phyloP scores from a whole-genome alignment of 768 basidiomycete species.

The Flagelloscypha sp. region DNA sequence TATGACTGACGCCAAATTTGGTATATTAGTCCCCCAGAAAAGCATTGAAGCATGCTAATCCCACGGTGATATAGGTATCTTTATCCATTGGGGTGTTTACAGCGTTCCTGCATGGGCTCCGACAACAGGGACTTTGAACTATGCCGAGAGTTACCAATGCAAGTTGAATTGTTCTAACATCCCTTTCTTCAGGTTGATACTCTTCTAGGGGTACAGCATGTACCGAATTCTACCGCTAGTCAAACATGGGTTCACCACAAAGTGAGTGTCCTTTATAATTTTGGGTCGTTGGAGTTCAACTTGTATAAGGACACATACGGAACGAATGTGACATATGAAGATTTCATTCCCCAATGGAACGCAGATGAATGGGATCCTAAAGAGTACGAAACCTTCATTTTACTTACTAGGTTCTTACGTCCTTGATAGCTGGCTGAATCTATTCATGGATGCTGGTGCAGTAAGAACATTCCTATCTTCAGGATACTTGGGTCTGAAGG shows the following conservation, averaged over 20 bases:
- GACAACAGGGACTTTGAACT: too few species aligned
- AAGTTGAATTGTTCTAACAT: conserved; percentile 3
- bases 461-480: conserved; percentile 38
- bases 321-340: conserved; percentile 42
- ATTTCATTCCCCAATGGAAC: conserved; percentile 50
- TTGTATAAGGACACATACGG: conserved; percentile 15
- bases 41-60: too few species aligned
- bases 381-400: conserved; percentile 4
- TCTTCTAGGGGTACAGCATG: conserved; percentile 34
- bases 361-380: conserved; percentile 36
- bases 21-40: too few species aligned
- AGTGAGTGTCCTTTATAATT: too few species aligned
- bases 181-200: too few species aligned
- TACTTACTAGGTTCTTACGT: too few species aligned
- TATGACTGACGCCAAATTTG: conserved; percentile 9
- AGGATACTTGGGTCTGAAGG: conserved; percentile 16
- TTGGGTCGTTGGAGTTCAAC: not conserved
- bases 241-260: conserved; percentile 43
- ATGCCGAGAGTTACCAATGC: too few species aligned
- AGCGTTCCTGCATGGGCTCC: conserved; percentile 42
- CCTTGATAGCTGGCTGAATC: conserved; percentile 26
- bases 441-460: conserved; percentile 34
- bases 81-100: conserved; percentile 43
- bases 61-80: too few species aligned
- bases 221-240: conserved; percentile 24